A percentile compares a stretch with the other conserved stretches of the same genome.
Evolutionary conservation across 441 rosid species (phyloP).

Genomic region (Pelargonium cotyledonis): DNA sequence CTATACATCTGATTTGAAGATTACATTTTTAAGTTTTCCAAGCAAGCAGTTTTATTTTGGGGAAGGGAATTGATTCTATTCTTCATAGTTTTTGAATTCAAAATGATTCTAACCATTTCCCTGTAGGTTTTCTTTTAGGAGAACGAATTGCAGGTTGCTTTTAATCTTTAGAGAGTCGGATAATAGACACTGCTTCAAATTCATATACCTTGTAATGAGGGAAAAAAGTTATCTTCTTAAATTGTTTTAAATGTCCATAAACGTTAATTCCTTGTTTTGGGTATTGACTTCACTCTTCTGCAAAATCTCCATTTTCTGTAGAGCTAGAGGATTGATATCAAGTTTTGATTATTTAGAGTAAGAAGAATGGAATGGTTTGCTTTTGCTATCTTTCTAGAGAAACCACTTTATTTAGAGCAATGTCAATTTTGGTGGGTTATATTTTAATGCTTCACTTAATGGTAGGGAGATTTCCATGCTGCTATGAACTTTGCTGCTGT

Average conservation of each 20-base stretch:
- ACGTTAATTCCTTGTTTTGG: not conserved
- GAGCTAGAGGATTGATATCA: too few relatives aligned
- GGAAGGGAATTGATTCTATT: not conserved
- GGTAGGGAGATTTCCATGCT: constrained; percentile 73
- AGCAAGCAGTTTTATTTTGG: not conserved
- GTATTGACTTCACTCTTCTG: too few relatives aligned
- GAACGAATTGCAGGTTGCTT: not conserved
- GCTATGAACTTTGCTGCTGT: constrained; percentile 77
- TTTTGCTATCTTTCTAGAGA: not conserved
- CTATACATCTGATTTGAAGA: not conserved
- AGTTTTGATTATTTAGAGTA: too few relatives aligned
- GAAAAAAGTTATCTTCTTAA: not conserved
- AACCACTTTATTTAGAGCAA: not conserved
- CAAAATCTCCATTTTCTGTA: too few relatives aligned
- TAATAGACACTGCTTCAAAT: not conserved
- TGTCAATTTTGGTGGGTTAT: not conserved
- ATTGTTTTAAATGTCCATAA: not conserved
- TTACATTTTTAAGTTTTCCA: not conserved
- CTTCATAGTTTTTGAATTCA: too few relatives aligned
- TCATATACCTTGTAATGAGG: not conserved
- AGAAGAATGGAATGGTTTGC: not conserved
- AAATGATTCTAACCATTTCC: not conserved
- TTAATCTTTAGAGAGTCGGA: not conserved
- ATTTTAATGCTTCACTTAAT: not conserved
- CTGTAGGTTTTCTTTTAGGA: not conserved